Conservation (phyloP, 2,329 filamentous ascomycete genomes). For the Diaporthe batatas region DNA sequence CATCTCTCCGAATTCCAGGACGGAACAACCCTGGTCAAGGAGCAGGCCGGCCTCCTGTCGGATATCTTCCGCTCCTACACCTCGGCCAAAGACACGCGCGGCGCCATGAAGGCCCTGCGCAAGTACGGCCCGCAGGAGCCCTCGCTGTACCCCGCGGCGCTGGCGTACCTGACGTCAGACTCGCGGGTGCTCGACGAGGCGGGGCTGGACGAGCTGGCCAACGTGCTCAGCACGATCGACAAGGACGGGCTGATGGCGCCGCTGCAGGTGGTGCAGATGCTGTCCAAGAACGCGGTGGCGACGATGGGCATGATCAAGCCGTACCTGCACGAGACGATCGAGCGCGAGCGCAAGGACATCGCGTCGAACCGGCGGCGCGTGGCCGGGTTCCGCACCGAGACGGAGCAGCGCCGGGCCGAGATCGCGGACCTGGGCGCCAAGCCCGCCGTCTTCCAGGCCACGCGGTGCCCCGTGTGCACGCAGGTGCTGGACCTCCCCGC, state of each 20-base stretch:
- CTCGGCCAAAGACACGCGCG: conserved; percentile 88
- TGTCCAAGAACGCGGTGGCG: conserved; percentile 78
- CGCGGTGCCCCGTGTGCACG: conserved; percentile 86
- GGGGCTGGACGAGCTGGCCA: conserved; percentile 83
- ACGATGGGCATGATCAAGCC: conserved; percentile 98
- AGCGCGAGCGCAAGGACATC: conserved; percentile 89
- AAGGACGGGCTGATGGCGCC: conserved; percentile 94
- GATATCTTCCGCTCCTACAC: conserved; percentile 99
- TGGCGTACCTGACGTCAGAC: conserved; percentile 93
- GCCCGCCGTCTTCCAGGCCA: conserved; percentile 90
- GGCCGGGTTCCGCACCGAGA: conserved; percentile 86
- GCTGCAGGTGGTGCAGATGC: conserved; percentile 93
- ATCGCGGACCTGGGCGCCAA: conserved; percentile 82
- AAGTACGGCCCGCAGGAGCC: conserved; percentile 95
- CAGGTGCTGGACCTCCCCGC: conserved; percentile 85
- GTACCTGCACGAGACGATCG: conserved; percentile 90
- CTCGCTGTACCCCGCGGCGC: conserved; percentile 89
- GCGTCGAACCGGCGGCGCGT: conserved; percentile 83
- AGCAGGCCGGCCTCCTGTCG: conserved; percentile 90
- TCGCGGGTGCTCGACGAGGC: conserved; percentile 85
- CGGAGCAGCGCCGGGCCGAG: conserved; percentile 82
- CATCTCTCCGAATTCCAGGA: conserved; percentile 91
- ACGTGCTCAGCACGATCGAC: conserved; percentile 87
- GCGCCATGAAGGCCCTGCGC: conserved; percentile 87
- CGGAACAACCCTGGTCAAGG: conserved; percentile 91